Evolutionary conservation across 768 basidiomycete species (phyloP).

Genomic region (Botryobasidium botryosum): DNA sequence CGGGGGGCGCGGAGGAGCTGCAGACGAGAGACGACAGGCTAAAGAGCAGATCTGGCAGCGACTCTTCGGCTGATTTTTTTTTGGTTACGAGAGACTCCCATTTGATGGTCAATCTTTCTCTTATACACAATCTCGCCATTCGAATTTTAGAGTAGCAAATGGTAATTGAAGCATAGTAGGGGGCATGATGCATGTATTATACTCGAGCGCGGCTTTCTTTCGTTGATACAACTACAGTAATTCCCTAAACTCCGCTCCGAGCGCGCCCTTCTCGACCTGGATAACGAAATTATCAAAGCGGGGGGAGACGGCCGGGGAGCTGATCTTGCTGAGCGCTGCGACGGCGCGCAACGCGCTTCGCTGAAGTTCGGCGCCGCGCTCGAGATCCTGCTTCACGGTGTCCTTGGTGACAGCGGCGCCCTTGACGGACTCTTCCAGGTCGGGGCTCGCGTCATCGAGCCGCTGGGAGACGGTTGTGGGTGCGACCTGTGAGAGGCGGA

Average conservation of each 20-base stretch:
- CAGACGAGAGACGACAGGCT: conserved; percentile 35
- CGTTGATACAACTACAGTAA: conserved; percentile 17
- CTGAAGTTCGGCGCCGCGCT: conserved; percentile 79
- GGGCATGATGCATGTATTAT: background rate
- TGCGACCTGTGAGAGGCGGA: conserved; percentile 74
- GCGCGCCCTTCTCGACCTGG: conserved; percentile 46
- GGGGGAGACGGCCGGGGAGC: conserved; percentile 39
- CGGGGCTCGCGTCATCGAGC: conserved; percentile 69
- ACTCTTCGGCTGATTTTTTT: conserved; percentile 18
- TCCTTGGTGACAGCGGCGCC: conserved; percentile 82
- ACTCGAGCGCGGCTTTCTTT: background rate
- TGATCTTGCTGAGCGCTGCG: conserved; percentile 67
- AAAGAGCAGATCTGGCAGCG: conserved; percentile 34
- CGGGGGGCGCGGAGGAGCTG: conserved; percentile 21
- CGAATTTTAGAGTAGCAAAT: no score
- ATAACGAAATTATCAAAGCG: conserved; percentile 72
- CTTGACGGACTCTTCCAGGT: conserved; percentile 78
- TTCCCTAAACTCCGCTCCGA: conserved; percentile 57
- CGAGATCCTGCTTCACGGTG: conserved; percentile 85
- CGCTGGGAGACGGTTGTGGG: conserved; percentile 69
- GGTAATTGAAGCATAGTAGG: no score
- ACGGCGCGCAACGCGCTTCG: conserved; percentile 77
- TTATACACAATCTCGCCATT: no score
- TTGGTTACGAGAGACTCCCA: no score
- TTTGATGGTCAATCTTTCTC: no score